These are phyloP conservation scores for Elasticomyces elasticus DNA, from an alignment of 495 filamentous ascomycete genomes.

Conservation along the genomic window DNA sequence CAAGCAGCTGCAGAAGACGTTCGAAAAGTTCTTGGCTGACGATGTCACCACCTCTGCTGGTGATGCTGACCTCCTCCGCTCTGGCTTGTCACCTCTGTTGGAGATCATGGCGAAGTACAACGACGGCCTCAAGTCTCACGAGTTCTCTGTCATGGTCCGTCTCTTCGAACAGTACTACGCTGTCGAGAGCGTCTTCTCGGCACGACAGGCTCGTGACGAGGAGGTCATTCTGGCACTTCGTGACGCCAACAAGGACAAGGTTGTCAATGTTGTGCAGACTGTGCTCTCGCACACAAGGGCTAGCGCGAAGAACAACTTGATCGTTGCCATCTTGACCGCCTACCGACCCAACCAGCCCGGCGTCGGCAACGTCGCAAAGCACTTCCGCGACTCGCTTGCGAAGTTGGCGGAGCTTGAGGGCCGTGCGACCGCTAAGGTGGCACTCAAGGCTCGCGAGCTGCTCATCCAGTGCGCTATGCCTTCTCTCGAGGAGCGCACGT, in stretches of 20 bases:
- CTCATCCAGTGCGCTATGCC: slow-evolving; percentile 94
- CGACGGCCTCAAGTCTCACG: slow-evolving; percentile 84
- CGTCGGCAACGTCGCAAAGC: slow-evolving; percentile 74
- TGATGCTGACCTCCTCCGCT: slow-evolving; percentile 61
- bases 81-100: slow-evolving; percentile 64
- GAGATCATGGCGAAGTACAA: slow-evolving; percentile 73
- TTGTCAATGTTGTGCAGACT: slow-evolving; percentile 66
- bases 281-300: slow-evolving; percentile 91
- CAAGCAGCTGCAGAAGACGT: slow-evolving; percentile 72
- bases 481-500: slow-evolving; percentile 84
- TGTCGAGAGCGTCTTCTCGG: slow-evolving; percentile 79
- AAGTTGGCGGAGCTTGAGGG: slow-evolving; percentile 88
- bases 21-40: slow-evolving; percentile 82
- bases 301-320: slow-evolving; percentile 85
- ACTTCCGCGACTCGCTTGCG: slow-evolving; percentile 73
- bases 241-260: slow-evolving; percentile 92
- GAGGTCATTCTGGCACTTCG: slow-evolving; percentile 88
- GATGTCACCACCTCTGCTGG: slow-evolving; percentile 50
- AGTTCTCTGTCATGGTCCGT: slow-evolving; percentile 70
- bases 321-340: slow-evolving; percentile 84
- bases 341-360: slow-evolving; percentile 92
- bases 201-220: slow-evolving; percentile 75
- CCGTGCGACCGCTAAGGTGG: slow-evolving; percentile 84
- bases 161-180: slow-evolving; percentile 71
- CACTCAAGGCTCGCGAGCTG: slow-evolving; percentile 91